A percentile compares a stretch with the other conserved stretches of the same genome.
These are phyloP conservation scores for Leccinum barrowsii DNA, from an alignment of 768 basidiomycete species.

Conservation along the genomic window DNA sequence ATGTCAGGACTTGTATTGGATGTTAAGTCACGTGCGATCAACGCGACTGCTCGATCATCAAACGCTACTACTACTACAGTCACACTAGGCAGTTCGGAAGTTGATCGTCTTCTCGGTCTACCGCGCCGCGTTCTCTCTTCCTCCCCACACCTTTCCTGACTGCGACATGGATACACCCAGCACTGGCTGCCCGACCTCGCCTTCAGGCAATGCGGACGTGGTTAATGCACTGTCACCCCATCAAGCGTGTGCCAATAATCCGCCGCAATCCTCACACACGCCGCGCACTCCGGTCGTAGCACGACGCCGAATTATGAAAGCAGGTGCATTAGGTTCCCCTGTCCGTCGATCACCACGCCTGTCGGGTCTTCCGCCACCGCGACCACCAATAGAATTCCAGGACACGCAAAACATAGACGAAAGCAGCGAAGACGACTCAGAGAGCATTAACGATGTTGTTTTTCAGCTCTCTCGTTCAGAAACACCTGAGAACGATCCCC, in stretches of 20 bases:
- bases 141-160: neutral
- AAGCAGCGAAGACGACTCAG: slow-evolving; percentile 33
- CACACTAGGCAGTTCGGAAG: neutral
- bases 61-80: neutral
- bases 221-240: slow-evolving; percentile 40
- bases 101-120: slow-evolving; percentile 1
- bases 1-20: neutral
- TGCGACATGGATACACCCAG: slow-evolving; percentile 18
- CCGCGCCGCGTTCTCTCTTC: neutral
- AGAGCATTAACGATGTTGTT: slow-evolving; percentile 22
- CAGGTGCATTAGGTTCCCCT: slow-evolving; percentile 28
- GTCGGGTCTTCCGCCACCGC: slow-evolving; percentile 37
- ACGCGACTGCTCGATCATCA: slow-evolving; percentile 28
- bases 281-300: slow-evolving; percentile 35
- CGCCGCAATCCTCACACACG: slow-evolving; percentile 52
- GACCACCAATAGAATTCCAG: slow-evolving; percentile 12
- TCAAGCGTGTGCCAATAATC: slow-evolving; percentile 45
- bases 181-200: slow-evolving; percentile 27
- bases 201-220: slow-evolving; percentile 36
- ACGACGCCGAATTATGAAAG: slow-evolving; percentile 28
- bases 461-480: slow-evolving; percentile 34
- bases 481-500: slow-evolving; percentile 48
- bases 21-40: slow-evolving; percentile 27
- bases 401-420: slow-evolving; percentile 17
- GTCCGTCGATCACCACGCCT: slow-evolving; percentile 51